phyloP scores from a whole-genome alignment of 306 rosid genomes.

The Oxytropis ochrocephala region DNA sequence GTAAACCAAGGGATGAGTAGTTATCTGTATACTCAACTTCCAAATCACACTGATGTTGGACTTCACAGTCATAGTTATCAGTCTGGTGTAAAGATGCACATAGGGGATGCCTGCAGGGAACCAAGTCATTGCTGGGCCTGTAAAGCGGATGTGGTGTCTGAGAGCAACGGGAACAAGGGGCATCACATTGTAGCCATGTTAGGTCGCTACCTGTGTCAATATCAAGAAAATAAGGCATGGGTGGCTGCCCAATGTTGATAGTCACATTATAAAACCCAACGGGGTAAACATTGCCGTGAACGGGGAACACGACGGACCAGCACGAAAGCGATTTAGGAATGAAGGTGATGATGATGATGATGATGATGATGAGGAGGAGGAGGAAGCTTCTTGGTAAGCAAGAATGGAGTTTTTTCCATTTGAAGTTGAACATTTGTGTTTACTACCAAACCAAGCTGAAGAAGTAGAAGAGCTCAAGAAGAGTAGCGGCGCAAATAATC shows the following conservation, averaged over 20 bases:
- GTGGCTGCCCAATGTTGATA: slow-evolving; percentile 67
- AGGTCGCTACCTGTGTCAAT: slow-evolving; percentile 97
- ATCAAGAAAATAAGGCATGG: slow-evolving; percentile 85
- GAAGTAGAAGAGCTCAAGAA: slow-evolving; percentile 30
- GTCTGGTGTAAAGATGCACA: slow-evolving; percentile 53
- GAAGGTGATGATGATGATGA: too few relatives aligned
- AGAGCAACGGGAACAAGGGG: slow-evolving; percentile 72
- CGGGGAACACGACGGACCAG: slow-evolving; percentile 53
- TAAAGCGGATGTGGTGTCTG: slow-evolving; percentile 90
- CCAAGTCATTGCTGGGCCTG: slow-evolving; percentile 64
- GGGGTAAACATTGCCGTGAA: too few relatives aligned
- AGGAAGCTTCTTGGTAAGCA: slow-evolving; percentile 30
- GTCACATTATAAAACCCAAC: slow-evolving; percentile 87
- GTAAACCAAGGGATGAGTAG: slow-evolving; percentile 82
- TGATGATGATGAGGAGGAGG: not conserved
- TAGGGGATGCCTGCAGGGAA: slow-evolving; percentile 55
- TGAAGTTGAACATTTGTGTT: slow-evolving; percentile 20
- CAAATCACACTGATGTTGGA: slow-evolving; percentile 75
- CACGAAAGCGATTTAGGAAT: slow-evolving; percentile 19
- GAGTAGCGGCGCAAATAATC: too few relatives aligned
- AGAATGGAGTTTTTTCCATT: slow-evolving; percentile 33
- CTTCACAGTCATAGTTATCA: slow-evolving; percentile 39
- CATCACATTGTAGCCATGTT: slow-evolving; percentile 97
- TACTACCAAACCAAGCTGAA: slow-evolving; percentile 55
- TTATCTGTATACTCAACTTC: slow-evolving; percentile 85